phyloP scores from a whole-genome alignment of 2,329 filamentous ascomycete species.

The Pseudogymnoascus sp. region DNA sequence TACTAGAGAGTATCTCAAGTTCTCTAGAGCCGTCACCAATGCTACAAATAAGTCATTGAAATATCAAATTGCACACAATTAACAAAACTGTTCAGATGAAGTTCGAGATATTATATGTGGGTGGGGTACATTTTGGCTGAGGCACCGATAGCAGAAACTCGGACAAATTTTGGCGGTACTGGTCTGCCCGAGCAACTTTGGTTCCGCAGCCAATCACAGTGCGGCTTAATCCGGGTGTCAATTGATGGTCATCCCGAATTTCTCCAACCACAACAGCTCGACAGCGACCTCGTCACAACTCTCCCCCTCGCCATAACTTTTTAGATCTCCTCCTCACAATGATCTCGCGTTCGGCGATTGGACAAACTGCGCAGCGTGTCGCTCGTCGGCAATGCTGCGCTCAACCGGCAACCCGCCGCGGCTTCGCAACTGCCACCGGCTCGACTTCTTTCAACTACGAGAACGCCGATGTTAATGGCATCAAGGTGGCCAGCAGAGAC shows the following conservation, averaged over 20 bases:
- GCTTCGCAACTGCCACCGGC: constrained; percentile 54
- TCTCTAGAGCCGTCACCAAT: constrained; percentile 66
- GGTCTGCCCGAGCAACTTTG: not conserved
- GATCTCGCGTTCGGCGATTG: constrained; percentile 60
- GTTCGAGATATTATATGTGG: constrained; percentile 3
- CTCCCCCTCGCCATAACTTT: constrained; percentile 11
- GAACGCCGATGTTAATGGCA: constrained; percentile 72
- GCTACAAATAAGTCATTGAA: constrained; percentile 59
- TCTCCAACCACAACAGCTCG: constrained; percentile 15
- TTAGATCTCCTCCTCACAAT: constrained; percentile 45
- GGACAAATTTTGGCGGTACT: constrained; percentile 8
- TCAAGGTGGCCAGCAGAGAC: constrained; percentile 91
- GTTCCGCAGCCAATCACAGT: constrained; percentile 6
- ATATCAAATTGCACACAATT: constrained; percentile 3
- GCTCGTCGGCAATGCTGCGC: constrained; percentile 53
- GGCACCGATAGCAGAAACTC: constrained; percentile 9
- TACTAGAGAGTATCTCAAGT: constrained; percentile 71
- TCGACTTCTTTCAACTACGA: constrained; percentile 80
- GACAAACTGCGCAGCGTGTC: constrained; percentile 56
- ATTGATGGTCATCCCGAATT: constrained; percentile 10
- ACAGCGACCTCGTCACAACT: constrained; percentile 17
- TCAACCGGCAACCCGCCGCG: constrained; percentile 46
- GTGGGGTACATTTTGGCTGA: constrained; percentile 9
- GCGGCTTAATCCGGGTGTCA: constrained; percentile 10
- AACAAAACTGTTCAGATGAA: constrained; percentile 6